Conservation (phyloP, 352 stramenopile genomes). For the Pythium dissotocum region DNA sequence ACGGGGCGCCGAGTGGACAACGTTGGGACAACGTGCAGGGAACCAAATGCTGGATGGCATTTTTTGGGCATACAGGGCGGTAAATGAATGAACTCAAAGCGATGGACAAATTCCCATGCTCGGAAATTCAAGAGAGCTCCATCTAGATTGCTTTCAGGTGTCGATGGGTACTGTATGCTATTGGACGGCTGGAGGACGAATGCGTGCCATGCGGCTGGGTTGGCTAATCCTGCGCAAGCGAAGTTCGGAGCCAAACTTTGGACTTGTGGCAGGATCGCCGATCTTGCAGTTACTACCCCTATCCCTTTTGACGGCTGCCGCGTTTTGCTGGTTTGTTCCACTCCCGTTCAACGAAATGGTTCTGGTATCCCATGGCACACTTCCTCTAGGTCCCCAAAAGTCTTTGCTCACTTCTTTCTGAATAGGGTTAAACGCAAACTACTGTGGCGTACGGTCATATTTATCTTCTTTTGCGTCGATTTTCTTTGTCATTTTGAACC, state of each 20-base stretch:
- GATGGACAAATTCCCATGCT: background rate
- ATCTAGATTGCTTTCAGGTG: background rate
- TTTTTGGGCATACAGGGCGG: background rate
- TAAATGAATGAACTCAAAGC: background rate
- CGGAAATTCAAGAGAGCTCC: background rate
- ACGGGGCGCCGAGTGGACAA: background rate
- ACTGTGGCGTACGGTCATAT: too few species aligned
- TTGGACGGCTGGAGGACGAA: background rate
- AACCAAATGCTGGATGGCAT: conserved; percentile 7
- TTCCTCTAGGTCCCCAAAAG: background rate
- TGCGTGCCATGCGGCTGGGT: background rate
- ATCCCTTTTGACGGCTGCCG: background rate
- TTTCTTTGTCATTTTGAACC: conserved; percentile 1
- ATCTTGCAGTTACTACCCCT: background rate
- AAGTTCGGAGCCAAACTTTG: background rate
- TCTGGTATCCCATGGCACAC: background rate
- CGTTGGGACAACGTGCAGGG: background rate
- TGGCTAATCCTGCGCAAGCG: background rate
- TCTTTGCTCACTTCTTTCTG: background rate
- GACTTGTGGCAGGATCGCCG: background rate
- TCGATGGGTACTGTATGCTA: background rate
- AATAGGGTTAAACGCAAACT: too few species aligned
- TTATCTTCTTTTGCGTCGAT: background rate
- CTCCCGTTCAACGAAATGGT: conserved; percentile 2
- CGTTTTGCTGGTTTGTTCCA: conserved; percentile 4